Percentiles rank a stretch among this genome's conserved stretches.
Evolutionary conservation across 1,284 basidiomycete genomes (phyloP).

Genomic region (Somion occarium): DNA sequence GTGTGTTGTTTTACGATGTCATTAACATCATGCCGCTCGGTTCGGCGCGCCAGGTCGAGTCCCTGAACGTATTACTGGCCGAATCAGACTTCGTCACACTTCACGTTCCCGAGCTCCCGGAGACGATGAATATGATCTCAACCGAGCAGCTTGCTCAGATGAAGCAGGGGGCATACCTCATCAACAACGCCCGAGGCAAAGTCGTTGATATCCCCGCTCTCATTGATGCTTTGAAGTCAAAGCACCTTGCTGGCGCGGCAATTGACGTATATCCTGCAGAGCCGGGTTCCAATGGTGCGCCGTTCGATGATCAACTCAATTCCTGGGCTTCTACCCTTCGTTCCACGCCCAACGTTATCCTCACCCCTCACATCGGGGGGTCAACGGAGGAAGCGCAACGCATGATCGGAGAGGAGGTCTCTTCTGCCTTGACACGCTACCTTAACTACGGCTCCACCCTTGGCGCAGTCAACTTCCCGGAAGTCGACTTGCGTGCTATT

Average conservation of each 20-base stretch:
- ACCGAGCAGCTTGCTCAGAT: conserved; percentile 76
- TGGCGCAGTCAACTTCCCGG: conserved; percentile 98
- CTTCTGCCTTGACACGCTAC: conserved; percentile 82
- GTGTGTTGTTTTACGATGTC: conserved; percentile 94
- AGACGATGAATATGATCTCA: conserved; percentile 95
- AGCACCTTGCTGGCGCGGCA: conserved; percentile 90
- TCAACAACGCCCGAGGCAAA: conserved; percentile 96
- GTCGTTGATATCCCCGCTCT: conserved; percentile 96
- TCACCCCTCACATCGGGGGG: conserved; percentile 98
- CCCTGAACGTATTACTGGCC: conserved; percentile 73
- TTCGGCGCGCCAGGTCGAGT: conserved; percentile 85
- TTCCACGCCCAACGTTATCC: conserved; percentile 81
- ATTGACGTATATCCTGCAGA: conserved; percentile 95
- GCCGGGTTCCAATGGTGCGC: conserved; percentile 85
- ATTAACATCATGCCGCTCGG: conserved; percentile 98
- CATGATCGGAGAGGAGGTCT: conserved; percentile 97
- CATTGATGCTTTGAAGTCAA: conserved; percentile 75
- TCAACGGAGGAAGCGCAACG: conserved; percentile 98
- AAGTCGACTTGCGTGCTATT: conserved; percentile 94
- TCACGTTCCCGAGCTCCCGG: conserved; percentile 94
- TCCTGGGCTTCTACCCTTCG: conserved; percentile 75
- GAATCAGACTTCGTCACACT: conserved; percentile 93
- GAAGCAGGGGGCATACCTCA: conserved; percentile 94
- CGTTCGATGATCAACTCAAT: conserved; percentile 85
- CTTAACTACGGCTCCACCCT: conserved; percentile 89